phyloP scores from a whole-genome alignment of 2,329 filamentous ascomycete genomes.

The Pyricularia grisea region DNA sequence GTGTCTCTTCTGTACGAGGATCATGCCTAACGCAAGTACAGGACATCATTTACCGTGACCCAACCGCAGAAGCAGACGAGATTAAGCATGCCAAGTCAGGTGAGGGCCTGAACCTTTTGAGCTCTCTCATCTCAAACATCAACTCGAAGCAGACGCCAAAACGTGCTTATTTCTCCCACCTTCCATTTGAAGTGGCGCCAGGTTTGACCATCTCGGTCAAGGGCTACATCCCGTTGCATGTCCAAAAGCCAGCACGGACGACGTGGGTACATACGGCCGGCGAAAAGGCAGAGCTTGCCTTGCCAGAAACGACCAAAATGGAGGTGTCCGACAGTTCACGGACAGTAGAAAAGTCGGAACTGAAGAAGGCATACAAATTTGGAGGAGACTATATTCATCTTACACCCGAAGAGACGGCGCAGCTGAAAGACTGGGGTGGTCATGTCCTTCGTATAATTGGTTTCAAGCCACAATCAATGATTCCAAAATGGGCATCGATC shows the following conservation, averaged over 20 bases:
- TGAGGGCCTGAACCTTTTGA: slow-evolving; percentile 54
- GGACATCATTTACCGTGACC: slow-evolving; percentile 85
- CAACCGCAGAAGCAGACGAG: slow-evolving; percentile 56
- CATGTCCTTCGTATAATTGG: slow-evolving; percentile 83
- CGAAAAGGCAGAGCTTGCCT: slow-evolving; percentile 74
- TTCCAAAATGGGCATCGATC: slow-evolving; percentile 77
- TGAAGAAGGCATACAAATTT: slow-evolving; percentile 92
- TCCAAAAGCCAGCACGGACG: slow-evolving; percentile 69
- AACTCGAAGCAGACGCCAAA: slow-evolving; percentile 85
- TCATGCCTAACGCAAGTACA: slow-evolving; percentile 21
- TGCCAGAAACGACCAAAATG: slow-evolving; percentile 62
- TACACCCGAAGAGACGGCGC: slow-evolving; percentile 70
- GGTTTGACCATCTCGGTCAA: slow-evolving; percentile 82
- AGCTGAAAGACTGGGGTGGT: slow-evolving; percentile 70
- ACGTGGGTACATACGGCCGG: slow-evolving; percentile 84
- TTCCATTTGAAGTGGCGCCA: slow-evolving; percentile 83
- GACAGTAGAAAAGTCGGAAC: slow-evolving; percentile 68
- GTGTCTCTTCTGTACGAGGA: background rate
- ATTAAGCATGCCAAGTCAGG: slow-evolving; percentile 51
- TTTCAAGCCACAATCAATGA: slow-evolving; percentile 70
- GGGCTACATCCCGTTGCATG: slow-evolving; percentile 82
- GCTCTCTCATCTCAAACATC: slow-evolving; percentile 81
- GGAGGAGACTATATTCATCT: slow-evolving; percentile 86
- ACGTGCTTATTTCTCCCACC: slow-evolving; percentile 73
- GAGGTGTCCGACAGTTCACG: slow-evolving; percentile 64